Evolutionary conservation across 139 green algal genomes (phyloP), one percentile per base, ranked within the genome.

Genomic region (Monoraphidium neglectum): DNA sequence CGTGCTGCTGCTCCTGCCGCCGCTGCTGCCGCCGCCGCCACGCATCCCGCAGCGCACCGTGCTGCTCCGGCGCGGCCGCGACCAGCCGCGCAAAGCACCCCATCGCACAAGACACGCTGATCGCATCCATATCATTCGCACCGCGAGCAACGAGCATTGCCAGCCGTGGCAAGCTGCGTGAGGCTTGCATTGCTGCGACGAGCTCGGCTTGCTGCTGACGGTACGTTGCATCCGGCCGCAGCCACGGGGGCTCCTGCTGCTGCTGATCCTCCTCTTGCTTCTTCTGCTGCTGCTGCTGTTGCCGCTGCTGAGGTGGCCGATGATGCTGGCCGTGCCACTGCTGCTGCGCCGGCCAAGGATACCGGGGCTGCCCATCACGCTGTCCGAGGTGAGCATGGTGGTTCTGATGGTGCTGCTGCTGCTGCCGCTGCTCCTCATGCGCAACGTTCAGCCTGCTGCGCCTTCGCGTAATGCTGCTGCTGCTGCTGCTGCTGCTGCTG

Each of bases 401-500:
- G 26, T 10, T 37, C 10, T 16, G 10, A 16, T 13, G 6, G 57
- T 16, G 6, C 28, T 65, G 5, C 10, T 65, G 5, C 8, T 37
- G n/a, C n/a, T 8, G 73, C 62, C 72, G 73, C 62, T 60, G 47
- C 47, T 67, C 61, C 73, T 73, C 43, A 8, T 37, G 28, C 57
- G 28, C 57, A 33, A 16, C 6, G 3, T 59, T 5, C 5, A 12
- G 8, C 43, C 8, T 12, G 43, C 43, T 28, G n/a, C 15, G 33
- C 32, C 18, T 54, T 24, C 13, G 46, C 13, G 23, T 15, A 40
- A 4, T 68, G 54, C 5, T 6, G 35, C 56, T 57, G 54, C 54
- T 67, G 51, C 53, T 37, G 57, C 57, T 33, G 28, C 28, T 16
- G n/a, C 28, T 65, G 57, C 57, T 65, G 57, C 10, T 13, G 57